Conservation (phyloP, 2,329 filamentous ascomycete genomes). For the Aspergillus sp. region DNA sequence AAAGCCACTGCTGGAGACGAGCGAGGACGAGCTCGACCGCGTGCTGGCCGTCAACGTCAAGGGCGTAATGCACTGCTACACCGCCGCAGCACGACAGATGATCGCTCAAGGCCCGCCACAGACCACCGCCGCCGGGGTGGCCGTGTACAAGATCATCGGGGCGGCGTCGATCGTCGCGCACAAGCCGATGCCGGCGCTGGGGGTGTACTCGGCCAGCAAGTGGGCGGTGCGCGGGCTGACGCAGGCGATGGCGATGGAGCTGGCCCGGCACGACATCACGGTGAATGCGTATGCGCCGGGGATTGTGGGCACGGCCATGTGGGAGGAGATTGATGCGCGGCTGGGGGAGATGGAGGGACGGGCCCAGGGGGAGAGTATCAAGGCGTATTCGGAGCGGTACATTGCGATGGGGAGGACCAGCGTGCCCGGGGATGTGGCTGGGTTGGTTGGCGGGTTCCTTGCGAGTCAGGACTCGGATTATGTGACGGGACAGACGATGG, state of each 20-base stretch:
- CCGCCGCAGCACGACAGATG: conserved; percentile 62
- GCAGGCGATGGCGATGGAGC: conserved; percentile 65
- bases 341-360: conserved; percentile 53
- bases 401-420: conserved; percentile 59
- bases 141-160: conserved; percentile 50
- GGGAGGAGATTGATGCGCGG: conserved; percentile 65
- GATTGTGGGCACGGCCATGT: conserved; percentile 67
- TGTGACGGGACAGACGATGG: conserved; percentile 64
- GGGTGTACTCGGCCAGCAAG: conserved; percentile 65
- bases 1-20: conserved; percentile 55
- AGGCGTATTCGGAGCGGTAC: conserved; percentile 53
- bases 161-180: conserved; percentile 59
- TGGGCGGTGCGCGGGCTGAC: conserved; percentile 67
- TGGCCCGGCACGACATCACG: conserved; percentile 63
- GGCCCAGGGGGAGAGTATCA: conserved; percentile 54
- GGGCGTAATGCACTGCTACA: conserved; percentile 66
- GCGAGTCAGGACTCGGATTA: conserved; percentile 61
- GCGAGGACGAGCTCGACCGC: conserved; percentile 55
- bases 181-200: conserved; percentile 58
- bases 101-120: conserved; percentile 55
- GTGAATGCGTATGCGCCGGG: conserved; percentile 68
- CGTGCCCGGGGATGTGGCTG: conserved; percentile 62
- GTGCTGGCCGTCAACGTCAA: conserved; percentile 67
- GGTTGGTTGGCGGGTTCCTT: conserved; percentile 62
- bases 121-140: conserved; percentile 23